Percentiles rank a stretch among this genome's conserved stretches.
phyloP scores from a whole-genome alignment of 2,329 filamentous ascomycete species.

The Chaetomiaceae sp. region DNA sequence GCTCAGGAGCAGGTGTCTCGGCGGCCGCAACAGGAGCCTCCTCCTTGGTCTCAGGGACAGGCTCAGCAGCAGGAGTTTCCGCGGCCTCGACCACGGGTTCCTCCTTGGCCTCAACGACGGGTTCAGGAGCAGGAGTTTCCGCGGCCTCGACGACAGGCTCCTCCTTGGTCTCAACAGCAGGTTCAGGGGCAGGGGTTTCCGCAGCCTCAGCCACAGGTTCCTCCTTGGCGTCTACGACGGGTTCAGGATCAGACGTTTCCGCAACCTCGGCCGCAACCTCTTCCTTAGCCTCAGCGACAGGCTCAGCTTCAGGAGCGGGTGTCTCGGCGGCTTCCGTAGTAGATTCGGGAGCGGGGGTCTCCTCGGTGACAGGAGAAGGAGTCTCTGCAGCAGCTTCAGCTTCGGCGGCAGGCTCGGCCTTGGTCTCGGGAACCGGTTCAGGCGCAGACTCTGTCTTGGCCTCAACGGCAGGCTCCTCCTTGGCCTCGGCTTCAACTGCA shows the following conservation, averaged over 20 bases:
- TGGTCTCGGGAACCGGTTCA: neutral
- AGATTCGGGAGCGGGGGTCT: neutral
- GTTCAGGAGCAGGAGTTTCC: neutral
- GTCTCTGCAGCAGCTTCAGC: neutral
- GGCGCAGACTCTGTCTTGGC: neutral
- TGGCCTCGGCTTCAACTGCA: neutral
- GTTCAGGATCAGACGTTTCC: constrained; percentile 1
- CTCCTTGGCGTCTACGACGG: constrained; percentile 1
- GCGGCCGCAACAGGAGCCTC: neutral
- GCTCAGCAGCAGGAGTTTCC: neutral
- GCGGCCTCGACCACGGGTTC: too few relatives aligned
- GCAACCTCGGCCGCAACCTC: neutral
- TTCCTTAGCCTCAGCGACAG: constrained; percentile 1
- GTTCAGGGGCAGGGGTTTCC: too few relatives aligned
- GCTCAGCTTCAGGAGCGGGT: neutral
- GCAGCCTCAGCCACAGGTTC: neutral
- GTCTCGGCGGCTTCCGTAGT: neutral
- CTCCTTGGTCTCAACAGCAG: too few relatives aligned
- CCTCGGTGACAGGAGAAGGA: constrained; percentile 5
- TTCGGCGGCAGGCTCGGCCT: neutral
- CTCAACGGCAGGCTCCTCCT: neutral
- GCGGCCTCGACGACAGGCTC: neutral
- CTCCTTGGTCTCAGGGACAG: constrained; percentile 3
- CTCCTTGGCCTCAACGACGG: constrained; percentile 1
- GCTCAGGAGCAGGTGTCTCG: neutral